phyloP scores from a whole-genome alignment of 352 stramenopile species.

The Phytophthora hibernalis region DNA sequence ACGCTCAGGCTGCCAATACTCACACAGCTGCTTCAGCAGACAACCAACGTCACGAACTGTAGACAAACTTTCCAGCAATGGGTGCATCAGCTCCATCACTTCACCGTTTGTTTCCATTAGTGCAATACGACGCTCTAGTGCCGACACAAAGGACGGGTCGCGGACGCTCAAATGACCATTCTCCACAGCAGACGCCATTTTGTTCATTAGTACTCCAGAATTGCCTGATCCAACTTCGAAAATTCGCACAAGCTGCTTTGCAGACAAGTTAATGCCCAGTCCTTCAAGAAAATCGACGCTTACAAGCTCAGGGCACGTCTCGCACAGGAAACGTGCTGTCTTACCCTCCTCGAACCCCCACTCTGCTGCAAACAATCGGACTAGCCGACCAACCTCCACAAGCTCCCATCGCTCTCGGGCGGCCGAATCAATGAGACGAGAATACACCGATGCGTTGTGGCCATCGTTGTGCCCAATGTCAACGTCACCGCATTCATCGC shows the following conservation, averaged over 20 bases:
- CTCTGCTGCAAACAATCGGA: conserved; percentile 74
- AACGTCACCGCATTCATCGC: conserved; percentile 22
- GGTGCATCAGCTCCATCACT: conserved; percentile 69
- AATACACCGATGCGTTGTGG: conserved; percentile 55
- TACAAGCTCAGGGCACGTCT: conserved; percentile 80
- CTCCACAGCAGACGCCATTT: conserved; percentile 75
- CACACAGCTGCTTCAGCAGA: conserved; percentile 65
- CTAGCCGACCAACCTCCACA: conserved; percentile 77
- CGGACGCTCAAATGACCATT: conserved; percentile 68
- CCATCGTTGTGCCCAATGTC: conserved; percentile 14
- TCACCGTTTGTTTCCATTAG: conserved; percentile 62
- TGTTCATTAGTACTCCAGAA: conserved; percentile 69
- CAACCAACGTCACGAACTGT: conserved; percentile 72
- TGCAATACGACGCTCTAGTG: conserved; percentile 37
- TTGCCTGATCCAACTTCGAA: conserved; percentile 76
- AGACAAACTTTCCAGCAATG: conserved; percentile 77
- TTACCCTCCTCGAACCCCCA: conserved; percentile 64
- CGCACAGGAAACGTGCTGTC: conserved; percentile 67
- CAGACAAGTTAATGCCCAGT: conserved; percentile 59
- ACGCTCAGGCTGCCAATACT: conserved; percentile 72
- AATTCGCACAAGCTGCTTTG: conserved; percentile 68
- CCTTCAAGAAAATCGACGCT: conserved; percentile 89
- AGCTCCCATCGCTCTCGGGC: conserved; percentile 81
- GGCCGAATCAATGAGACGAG: conserved; percentile 77
- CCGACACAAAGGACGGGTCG: conserved; percentile 48